Percentiles rank a stretch among this genome's conserved stretches.
phyloP scores from a whole-genome alignment of 2,329 filamentous ascomycete species.

The Neonectria hederae region DNA sequence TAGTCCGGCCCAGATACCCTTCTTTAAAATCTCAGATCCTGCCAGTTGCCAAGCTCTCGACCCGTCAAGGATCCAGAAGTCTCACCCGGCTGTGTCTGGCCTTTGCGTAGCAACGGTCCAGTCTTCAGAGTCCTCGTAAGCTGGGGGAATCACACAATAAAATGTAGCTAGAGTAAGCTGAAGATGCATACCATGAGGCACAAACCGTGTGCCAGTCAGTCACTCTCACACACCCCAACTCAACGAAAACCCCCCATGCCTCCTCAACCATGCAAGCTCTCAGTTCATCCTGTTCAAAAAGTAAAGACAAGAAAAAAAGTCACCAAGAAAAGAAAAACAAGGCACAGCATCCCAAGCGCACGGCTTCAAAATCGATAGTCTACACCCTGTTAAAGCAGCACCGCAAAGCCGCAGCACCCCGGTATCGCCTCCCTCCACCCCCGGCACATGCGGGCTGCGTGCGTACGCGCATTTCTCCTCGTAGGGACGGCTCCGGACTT shows the following conservation, averaged over 20 bases:
- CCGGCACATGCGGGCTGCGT: constrained; percentile 13
- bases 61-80: neutral
- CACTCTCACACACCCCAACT: neutral
- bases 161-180: neutral
- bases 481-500: neutral
- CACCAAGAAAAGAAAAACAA: neutral
- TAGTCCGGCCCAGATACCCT: neutral
- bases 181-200: neutral
- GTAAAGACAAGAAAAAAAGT: neutral
- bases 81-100: neutral
- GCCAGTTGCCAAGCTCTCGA: neutral
- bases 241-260: neutral
- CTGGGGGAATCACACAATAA: neutral
- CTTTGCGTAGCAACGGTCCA: neutral
- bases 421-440: constrained; percentile 10
- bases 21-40: constrained; percentile 1
- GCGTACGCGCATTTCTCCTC: neutral
- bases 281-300: neutral
- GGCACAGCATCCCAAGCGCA: neutral
- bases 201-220: too few species aligned
- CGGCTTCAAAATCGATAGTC: neutral
- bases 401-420: constrained; percentile 8
- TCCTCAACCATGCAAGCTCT: neutral
- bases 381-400: neutral
- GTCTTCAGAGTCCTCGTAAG: neutral